phyloP scores from a whole-genome alignment of 192 early-diverging fungal species.

The Coemansia sp. region DNA sequence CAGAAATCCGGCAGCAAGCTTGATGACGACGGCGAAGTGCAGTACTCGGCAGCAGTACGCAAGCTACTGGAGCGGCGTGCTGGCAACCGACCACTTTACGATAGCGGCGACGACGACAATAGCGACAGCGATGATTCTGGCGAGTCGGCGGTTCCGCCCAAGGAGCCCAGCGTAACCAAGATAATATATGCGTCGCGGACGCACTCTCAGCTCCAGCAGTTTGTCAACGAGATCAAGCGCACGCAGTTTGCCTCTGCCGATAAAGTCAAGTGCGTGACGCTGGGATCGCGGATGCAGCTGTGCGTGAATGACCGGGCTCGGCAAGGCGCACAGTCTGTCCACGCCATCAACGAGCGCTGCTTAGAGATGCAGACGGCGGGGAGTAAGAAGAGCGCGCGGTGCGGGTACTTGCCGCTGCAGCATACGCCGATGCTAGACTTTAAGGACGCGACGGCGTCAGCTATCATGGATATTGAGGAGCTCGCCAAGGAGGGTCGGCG shows the following conservation, averaged over 20 bases:
- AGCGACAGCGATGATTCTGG: slow-evolving; percentile 27
- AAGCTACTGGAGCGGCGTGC: slow-evolving; percentile 57
- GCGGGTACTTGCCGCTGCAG: slow-evolving; percentile 56
- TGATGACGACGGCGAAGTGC: slow-evolving; percentile 44
- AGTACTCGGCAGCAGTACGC: slow-evolving; percentile 59
- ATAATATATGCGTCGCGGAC: slow-evolving; percentile 76
- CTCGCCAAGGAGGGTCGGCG: slow-evolving; percentile 65
- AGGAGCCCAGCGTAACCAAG: slow-evolving; percentile 48
- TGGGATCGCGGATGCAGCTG: slow-evolving; percentile 81
- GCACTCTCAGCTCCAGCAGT: slow-evolving; percentile 94
- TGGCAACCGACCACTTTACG: slow-evolving; percentile 4
- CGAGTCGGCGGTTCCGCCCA: slow-evolving; percentile 45
- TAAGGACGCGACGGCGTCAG: slow-evolving; percentile 56
- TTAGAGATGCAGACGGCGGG: slow-evolving; percentile 64
- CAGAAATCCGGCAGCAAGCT: slow-evolving; percentile 6
- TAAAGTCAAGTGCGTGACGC: slow-evolving; percentile 61
- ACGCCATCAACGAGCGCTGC: slow-evolving; percentile 77
- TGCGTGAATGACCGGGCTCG: slow-evolving; percentile 79
- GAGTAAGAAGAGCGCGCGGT: slow-evolving; percentile 34
- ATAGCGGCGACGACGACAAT: slow-evolving; percentile 19
- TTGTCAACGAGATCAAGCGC: slow-evolving; percentile 81
- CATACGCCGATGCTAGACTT: slow-evolving; percentile 61
- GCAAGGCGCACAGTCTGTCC: slow-evolving; percentile 43
- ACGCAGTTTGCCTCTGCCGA: slow-evolving; percentile 62
- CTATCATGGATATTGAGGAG: slow-evolving; percentile 84